Evolutionary conservation across 2,329 filamentous ascomycete species (phyloP).

Genomic region (Fusarium burgessii): DNA sequence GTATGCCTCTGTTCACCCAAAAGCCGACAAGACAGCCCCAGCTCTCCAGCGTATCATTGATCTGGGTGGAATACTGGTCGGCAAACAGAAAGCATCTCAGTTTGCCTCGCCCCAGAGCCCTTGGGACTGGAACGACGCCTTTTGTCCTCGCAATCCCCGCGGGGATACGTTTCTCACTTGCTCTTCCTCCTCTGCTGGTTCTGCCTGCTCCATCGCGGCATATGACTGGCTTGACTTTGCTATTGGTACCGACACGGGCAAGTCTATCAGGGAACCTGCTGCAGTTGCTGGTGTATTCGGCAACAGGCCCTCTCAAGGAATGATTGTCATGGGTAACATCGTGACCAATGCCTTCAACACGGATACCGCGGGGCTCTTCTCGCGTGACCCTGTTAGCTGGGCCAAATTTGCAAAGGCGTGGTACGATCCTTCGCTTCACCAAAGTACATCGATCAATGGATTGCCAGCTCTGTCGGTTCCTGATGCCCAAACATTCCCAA

Average conservation of each 20-base stretch:
- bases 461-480: fast-evolving
- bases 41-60: not conserved
- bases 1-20: fast-evolving
- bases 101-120: not conserved
- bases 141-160: not conserved
- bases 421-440: not conserved
- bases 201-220: not conserved
- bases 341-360: not conserved
- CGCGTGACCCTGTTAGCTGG: not conserved
- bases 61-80: not conserved
- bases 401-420: not conserved
- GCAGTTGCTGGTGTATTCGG: not conserved
- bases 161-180: not conserved
- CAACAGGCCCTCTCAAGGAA: not conserved
- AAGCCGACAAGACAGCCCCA: not conserved
- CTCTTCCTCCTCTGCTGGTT: not conserved
- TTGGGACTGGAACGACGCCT: not conserved
- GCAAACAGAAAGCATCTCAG: not conserved
- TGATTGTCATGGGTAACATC: not conserved
- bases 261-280: not conserved
- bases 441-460: not conserved
- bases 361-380: not conserved
- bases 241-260: not conserved
- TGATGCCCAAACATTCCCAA: not conserved
- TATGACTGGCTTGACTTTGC: not conserved